Percentiles rank a stretch among this genome's conserved stretches.
Conservation (phyloP, 2,329 filamentous ascomycete genomes). For the Fusarium albosuccineum region DNA sequence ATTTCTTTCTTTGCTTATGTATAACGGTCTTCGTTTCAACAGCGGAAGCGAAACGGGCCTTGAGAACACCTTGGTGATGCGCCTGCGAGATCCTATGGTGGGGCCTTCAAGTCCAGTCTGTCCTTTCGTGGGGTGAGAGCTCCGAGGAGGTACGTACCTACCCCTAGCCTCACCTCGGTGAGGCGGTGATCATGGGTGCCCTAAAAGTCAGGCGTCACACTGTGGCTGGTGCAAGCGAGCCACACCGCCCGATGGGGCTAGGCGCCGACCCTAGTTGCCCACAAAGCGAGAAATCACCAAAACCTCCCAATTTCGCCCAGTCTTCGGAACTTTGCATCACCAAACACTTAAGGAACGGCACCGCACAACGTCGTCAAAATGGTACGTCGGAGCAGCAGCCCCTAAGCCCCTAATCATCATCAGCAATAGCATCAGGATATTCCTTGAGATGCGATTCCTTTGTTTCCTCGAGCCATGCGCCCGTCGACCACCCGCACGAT, state of each 20-base stretch:
- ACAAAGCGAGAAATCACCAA: constrained; percentile 61
- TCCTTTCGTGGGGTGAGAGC: constrained; percentile 43
- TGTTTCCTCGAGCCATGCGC: constrained; percentile 36
- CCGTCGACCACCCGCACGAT: constrained; percentile 48
- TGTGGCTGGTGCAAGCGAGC: constrained; percentile 46
- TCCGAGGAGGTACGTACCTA: constrained; percentile 31
- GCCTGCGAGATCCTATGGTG: constrained; percentile 45
- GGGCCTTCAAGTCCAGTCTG: constrained; percentile 41
- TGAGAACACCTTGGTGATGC: constrained; percentile 51
- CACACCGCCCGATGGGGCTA: constrained; percentile 50
- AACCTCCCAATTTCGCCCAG: constrained; percentile 56
- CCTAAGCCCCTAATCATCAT: constrained; percentile 29
- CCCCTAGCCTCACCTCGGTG: constrained; percentile 40
- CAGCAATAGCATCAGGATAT: constrained; percentile 19
- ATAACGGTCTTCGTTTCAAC: constrained; percentile 33
- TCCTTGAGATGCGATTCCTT: constrained; percentile 16
- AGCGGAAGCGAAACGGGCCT: constrained; percentile 16
- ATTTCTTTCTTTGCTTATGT: constrained; percentile 21
- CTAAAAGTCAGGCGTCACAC: constrained; percentile 38
- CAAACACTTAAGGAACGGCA: constrained; percentile 58
- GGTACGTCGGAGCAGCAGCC: constrained; percentile 53
- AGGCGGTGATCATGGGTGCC: constrained; percentile 41
- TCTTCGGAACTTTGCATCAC: constrained; percentile 57
- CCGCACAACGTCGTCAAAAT: constrained; percentile 63
- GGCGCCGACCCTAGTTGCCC: constrained; percentile 57